A percentile compares a stretch with the other conserved stretches of the same genome.
Evolutionary conservation across 208 protist genomes (phyloP).

Genomic region (Leishmania arabica): DNA sequence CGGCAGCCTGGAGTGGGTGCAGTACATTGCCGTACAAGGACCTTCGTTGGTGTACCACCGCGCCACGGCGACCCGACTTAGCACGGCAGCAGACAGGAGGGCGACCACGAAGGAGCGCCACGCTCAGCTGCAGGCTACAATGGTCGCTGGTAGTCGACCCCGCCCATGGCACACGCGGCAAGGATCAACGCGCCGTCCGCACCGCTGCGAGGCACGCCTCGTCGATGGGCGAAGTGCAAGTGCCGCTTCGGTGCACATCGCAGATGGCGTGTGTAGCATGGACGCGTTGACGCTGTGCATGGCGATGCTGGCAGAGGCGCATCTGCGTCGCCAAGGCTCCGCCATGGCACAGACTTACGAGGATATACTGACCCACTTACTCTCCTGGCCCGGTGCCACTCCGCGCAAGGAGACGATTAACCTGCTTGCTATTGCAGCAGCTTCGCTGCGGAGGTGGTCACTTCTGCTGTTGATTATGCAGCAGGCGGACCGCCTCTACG

Average conservation of each 20-base stretch:
- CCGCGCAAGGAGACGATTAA: slow-evolving; percentile 62
- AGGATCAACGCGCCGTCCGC: slow-evolving; percentile 19
- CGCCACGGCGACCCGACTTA: slow-evolving; percentile 38
- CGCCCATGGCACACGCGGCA: slow-evolving; percentile 18
- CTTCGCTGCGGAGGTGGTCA: slow-evolving; percentile 51
- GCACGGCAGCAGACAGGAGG: slow-evolving; percentile 3
- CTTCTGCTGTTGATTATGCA: slow-evolving; percentile 52
- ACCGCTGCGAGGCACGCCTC: slow-evolving; percentile 30
- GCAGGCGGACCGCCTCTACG: slow-evolving; percentile 37
- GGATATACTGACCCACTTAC: slow-evolving; percentile 58
- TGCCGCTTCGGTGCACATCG: slow-evolving; percentile 18
- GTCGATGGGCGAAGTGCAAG: background rate
- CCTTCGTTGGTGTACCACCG: slow-evolving; percentile 53
- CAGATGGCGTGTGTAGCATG: slow-evolving; percentile 36
- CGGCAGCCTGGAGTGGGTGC: slow-evolving; percentile 68
- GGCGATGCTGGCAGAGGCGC: slow-evolving; percentile 43
- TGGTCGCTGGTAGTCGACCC: background rate
- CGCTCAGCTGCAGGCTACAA: background rate
- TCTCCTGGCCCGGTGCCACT: slow-evolving; percentile 41
- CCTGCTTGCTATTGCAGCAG: slow-evolving; percentile 47
- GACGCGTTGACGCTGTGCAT: slow-evolving; percentile 55
- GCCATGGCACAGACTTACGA: slow-evolving; percentile 30
- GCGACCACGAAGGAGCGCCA: slow-evolving; percentile 2
- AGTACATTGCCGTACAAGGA: slow-evolving; percentile 50
- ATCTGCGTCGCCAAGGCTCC: slow-evolving; percentile 21